Base-by-base conservation (phyloP, 2,329 filamentous ascomycete genomes). In the Plenodomus biglobosus region DNA sequence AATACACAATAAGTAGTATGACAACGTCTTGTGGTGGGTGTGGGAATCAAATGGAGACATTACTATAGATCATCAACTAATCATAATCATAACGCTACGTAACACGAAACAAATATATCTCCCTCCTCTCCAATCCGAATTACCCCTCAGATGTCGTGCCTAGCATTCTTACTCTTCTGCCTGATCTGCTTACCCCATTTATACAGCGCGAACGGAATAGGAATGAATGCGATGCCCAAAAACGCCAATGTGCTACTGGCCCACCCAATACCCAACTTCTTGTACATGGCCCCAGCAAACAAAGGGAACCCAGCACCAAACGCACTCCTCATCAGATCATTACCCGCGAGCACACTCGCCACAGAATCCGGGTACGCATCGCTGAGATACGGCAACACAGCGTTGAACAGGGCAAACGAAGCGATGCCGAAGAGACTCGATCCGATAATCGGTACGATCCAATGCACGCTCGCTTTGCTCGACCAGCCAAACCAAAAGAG, bases 181-280 rank as follows among this genome's bases (percentile, higher is more conserved):
- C 74, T 64, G 38, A 76, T 58, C n/a, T 62, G 68, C 50, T 61
- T 66, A 6, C 74, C 74, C 51, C 66, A 75, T 56, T 65, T 70
- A 58, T 75, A 76, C 48, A 77, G 50, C 47, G 73, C 64, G 49
- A 74, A 77, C n/a, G 74, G 74, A 48, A 77, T 75, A 0, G 75
- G 75, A 13, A 77, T 74, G 48, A 77, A 76, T 0, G 69, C 72
- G 36, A 76, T 67, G 2, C 64, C 64, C 42, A 77, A 45, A 50
- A 75, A 76, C 0, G 66, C 75, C 42, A 76, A 50, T 20, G 66
- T 56, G 42, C 68, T 73, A 35, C 67, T 72, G 8, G 75, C 75
- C 74, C 75, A 77, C 13, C 55, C 57, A 8, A 75, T 67, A 13
- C 75, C 75, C 8, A 76, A 55, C 6, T 44, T 56, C 27, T 49